Percentiles rank a stretch among this genome's conserved stretches.
phyloP scores from a whole-genome alignment of 768 basidiomycete species.

The Termitomyces eurrhizus region DNA sequence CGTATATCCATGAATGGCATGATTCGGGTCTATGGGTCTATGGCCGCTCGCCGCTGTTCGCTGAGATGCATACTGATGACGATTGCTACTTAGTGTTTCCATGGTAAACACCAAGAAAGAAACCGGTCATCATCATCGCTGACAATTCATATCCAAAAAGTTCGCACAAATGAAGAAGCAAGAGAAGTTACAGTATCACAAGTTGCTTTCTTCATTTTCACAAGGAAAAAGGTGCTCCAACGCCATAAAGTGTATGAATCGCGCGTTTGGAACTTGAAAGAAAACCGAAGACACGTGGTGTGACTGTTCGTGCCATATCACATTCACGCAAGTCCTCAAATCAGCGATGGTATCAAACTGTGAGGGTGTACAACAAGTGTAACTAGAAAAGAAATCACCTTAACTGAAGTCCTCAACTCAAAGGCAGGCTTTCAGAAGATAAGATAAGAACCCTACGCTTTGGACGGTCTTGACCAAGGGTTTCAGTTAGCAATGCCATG shows the following conservation, averaged over 20 bases:
- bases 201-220: too few relatives aligned
- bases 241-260: too few relatives aligned
- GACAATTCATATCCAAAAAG: too few relatives aligned
- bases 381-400: slow-evolving; percentile 9
- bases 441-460: slow-evolving; percentile 16
- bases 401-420: slow-evolving; percentile 1
- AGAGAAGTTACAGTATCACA: too few relatives aligned
- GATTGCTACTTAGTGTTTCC: background rate
- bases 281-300: slow-evolving; percentile 1
- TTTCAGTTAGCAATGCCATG: slow-evolving; percentile 4
- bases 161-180: too few relatives aligned
- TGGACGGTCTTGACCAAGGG: slow-evolving; percentile 6
- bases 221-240: too few relatives aligned
- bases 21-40: background rate
- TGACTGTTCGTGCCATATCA: slow-evolving; percentile 7
- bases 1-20: background rate
- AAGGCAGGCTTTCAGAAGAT: background rate
- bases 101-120: background rate
- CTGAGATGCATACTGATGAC: background rate
- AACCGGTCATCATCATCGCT: background rate
- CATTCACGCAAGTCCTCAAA: too few relatives aligned
- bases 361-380: background rate
- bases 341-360: too few relatives aligned
- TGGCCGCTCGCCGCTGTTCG: background rate
- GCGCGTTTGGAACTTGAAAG: too few relatives aligned